Evolutionary conservation across 441 rosid genomes (phyloP), one percentile per base, ranked within the genome.

Genomic region (Monsonia emarginata): DNA sequence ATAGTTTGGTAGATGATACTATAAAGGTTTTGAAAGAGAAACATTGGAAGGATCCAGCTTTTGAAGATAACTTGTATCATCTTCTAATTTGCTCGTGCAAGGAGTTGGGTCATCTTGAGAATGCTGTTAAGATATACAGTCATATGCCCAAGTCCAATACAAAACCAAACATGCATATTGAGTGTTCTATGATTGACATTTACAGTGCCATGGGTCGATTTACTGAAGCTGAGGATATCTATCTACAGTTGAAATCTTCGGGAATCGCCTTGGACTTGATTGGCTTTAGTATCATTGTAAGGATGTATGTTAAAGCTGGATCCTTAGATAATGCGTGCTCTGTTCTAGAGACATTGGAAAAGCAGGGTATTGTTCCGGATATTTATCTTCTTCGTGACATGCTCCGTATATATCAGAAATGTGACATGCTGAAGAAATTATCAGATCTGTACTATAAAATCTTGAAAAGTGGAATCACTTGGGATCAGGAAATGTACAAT

Each of bases 401-500:
- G 95, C 92, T 91, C 44, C 86, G 95, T 54, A 77, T 91, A 66
- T 91, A 88, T 78, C 95, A 89, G 76, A 80, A 77, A 56, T 79
- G 89, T 75, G 84, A 81, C 58, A 78, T 78, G 88, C 64, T 50
- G 65, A 78, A 81, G 18, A 84, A 86, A 73, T 79, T 91, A 27
- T 70, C 73, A 46, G 69, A 71, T 63, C 77, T 86, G 19, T 85
- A 86, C 72, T 85, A 84, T 72, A 75, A 78, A 67, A 79, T 84
- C 34, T 70, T 81, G 75, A 86, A 79, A 72, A 86, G 87, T 1
- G 83, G 81, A 63, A 46, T 86, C 63, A 76, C 76, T 65, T 88
- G 98, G 98, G 91, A 89, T 81, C 93, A 86, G 78, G 96, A 91
- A 75, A 69, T 84, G 82, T 91, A 89, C 52, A 85, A 84, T 67